Conservation (phyloP, 164 flowering plant species). For the Aristolochia californica region DNA sequence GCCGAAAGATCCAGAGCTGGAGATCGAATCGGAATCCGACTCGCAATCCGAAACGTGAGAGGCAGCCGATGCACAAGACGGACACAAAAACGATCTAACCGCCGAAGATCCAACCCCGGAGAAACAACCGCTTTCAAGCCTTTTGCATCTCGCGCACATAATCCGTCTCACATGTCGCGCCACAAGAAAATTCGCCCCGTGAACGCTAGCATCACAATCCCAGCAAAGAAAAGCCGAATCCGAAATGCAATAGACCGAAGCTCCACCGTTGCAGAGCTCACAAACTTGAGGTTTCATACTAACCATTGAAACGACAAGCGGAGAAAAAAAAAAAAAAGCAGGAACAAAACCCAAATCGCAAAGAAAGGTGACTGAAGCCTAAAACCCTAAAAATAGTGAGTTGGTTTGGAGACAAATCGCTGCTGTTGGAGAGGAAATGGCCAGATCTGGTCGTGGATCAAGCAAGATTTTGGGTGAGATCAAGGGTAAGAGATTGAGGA, state of each 20-base stretch:
- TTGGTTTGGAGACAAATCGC: background rate
- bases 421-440: background rate
- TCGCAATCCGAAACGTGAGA: background rate
- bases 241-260: conserved; percentile 16
- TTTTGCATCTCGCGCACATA: conserved; percentile 10
- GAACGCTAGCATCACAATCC: conserved; percentile 19
- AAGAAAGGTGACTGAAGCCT: background rate
- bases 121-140: conserved; percentile 4
- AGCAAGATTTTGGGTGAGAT: background rate
- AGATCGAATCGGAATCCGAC: conserved; percentile 5
- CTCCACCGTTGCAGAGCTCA: conserved; percentile 18
- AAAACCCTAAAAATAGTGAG: background rate
- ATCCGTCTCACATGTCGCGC: conserved; percentile 16
- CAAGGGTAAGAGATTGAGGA: background rate
- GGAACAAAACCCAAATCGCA: background rate
- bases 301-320: background rate
- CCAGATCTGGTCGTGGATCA: too few relatives aligned
- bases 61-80: background rate
- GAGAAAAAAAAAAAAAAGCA: background rate
- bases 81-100: conserved; percentile 1
- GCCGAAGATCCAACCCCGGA: conserved; percentile 7
- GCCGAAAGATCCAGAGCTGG: conserved; percentile 17
- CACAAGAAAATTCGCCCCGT: conserved; percentile 23
- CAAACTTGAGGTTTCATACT: conserved; percentile 6
- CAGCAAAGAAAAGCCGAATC: conserved; percentile 24